These are phyloP conservation scores for Magnaporthiopsis rhizophila DNA, from an alignment of 2,329 filamentous ascomycete species.

Conservation along the genomic window DNA sequence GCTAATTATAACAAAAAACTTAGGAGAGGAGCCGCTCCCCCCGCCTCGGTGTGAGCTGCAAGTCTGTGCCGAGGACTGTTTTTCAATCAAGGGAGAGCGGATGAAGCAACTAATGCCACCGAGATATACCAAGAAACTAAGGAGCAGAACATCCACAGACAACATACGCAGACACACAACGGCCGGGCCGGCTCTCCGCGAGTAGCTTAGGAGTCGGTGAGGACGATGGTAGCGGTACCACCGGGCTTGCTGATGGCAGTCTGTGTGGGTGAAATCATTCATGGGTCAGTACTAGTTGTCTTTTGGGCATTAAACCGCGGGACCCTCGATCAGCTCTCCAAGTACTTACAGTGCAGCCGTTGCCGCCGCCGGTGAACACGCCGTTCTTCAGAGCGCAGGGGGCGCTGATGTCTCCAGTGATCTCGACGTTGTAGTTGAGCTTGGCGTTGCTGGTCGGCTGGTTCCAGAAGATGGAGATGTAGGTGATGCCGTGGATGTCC, in stretches of 20 bases:
- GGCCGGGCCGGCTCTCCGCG: conserved; percentile 11
- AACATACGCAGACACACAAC: neutral
- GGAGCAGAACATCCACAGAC: conserved; percentile 6
- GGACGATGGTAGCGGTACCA: conserved; percentile 36
- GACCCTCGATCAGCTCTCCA: neutral
- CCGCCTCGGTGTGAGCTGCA: neutral
- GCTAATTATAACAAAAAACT: conserved; percentile 6
- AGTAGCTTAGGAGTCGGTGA: conserved; percentile 12
- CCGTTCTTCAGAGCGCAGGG: conserved; percentile 61
- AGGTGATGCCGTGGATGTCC: conserved; percentile 57
- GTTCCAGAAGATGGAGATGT: conserved; percentile 81
- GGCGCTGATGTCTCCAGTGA: conserved; percentile 54
- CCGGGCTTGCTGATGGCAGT: conserved; percentile 30
- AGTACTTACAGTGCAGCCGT: conserved; percentile 73
- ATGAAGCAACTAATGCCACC: conserved; percentile 6
- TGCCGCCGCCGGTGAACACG: conserved; percentile 47
- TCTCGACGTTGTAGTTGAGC: conserved; percentile 73
- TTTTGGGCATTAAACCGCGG: neutral
- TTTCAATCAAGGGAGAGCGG: conserved; percentile 3
- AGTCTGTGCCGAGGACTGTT: neutral
- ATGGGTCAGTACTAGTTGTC: conserved; percentile 13
- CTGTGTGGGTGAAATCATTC: conserved; percentile 20
- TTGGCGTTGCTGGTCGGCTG: conserved; percentile 59
- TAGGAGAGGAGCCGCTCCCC: neutral
- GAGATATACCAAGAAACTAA: conserved; percentile 3